Percentiles rank a stretch among this genome's conserved stretches.
These are phyloP conservation scores for Oryza rufipogon DNA, from an alignment of 176 grass and related monocot genomes.

Conservation along the genomic window DNA sequence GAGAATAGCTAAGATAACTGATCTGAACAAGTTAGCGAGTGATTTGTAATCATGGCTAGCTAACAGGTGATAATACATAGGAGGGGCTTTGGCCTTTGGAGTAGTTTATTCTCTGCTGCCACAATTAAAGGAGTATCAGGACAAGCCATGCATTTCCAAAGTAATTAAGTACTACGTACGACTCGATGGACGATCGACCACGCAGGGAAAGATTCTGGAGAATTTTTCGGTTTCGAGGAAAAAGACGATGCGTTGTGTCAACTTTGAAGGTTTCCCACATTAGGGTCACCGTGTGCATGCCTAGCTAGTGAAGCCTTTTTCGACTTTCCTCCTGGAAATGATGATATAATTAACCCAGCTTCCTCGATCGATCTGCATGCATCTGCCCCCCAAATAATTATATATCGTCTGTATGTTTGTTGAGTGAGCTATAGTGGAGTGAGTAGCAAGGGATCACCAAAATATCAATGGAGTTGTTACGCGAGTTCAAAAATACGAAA, in stretches of 20 bases:
- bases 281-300: neutral
- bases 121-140: neutral
- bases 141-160: neutral
- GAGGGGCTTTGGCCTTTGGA: no score
- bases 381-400: neutral
- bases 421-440: neutral
- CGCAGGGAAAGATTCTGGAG: neutral
- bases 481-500: neutral
- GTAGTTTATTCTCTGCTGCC: neutral
- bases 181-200: no score
- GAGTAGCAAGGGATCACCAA: neutral
- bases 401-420: neutral
- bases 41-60: neutral
- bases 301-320: neutral
- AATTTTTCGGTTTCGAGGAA: neutral
- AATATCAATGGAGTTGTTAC: neutral
- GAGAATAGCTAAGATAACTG: no score
- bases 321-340: neutral
- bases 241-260: neutral
- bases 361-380: constrained; percentile 13
- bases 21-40: no score
- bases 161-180: no score
- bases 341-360: neutral
- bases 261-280: neutral
- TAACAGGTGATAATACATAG: neutral